phyloP scores from a whole-genome alignment of 23 red algal species.

The Gracilaria domingensis region DNA sequence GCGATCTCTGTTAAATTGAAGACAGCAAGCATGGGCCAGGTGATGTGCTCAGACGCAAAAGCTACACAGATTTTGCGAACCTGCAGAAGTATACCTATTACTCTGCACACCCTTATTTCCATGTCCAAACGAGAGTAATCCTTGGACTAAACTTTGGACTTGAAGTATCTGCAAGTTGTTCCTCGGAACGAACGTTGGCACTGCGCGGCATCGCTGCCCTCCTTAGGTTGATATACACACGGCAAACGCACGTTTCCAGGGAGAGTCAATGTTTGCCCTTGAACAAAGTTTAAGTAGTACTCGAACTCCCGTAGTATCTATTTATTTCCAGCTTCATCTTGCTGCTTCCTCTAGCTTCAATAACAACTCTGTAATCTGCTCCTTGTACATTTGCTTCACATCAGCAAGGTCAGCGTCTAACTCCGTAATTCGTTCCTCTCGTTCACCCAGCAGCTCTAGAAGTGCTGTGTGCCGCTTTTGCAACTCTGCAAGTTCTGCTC shows the following conservation, averaged over 20 bases:
- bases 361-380: slow-evolving; percentile 86
- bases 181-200: too few species aligned
- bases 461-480: slow-evolving; percentile 60
- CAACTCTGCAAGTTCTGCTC: slow-evolving; percentile 57
- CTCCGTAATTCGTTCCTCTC: slow-evolving; percentile 89
- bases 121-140: neutral
- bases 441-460: slow-evolving; percentile 78
- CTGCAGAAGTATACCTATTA: slow-evolving; percentile 52
- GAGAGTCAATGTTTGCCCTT: neutral
- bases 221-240: too few species aligned
- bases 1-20: slow-evolving; percentile 41
- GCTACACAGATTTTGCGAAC: slow-evolving; percentile 41
- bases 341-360: slow-evolving; percentile 69
- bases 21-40: neutral
- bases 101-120: slow-evolving; percentile 9
- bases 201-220: too few species aligned
- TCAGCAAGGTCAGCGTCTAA: slow-evolving; percentile 86
- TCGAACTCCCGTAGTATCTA: neutral
- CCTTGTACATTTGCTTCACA: slow-evolving; percentile 88
- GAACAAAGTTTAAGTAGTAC: neutral
- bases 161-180: too few species aligned
- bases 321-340: slow-evolving; percentile 5
- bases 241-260: neutral
- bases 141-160: too few species aligned
- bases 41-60: slow-evolving; percentile 60